phyloP scores from a whole-genome alignment of 2,329 filamentous ascomycete species.

The Didymella sp. region DNA sequence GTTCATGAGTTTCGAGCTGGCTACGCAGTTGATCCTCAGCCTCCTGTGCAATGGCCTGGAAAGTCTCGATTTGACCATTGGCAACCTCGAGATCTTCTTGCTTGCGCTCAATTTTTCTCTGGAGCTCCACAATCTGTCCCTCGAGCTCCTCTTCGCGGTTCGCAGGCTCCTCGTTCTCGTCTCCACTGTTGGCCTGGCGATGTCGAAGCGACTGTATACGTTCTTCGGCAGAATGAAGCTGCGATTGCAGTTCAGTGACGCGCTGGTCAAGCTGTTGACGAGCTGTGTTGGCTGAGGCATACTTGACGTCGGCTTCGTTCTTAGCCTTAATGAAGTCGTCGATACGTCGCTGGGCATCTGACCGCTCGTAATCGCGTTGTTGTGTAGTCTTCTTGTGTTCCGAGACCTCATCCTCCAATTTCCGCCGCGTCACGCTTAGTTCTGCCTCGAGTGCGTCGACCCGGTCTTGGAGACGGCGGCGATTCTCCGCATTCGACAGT shows the following conservation, averaged over 20 bases:
- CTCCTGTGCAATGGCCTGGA: conserved; percentile 84
- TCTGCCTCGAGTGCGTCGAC: conserved; percentile 83
- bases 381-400: conserved; percentile 82
- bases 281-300: conserved; percentile 83
- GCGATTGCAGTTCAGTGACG: conserved; percentile 86
- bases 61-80: conserved; percentile 82
- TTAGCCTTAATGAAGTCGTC: conserved; percentile 87
- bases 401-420: conserved; percentile 81
- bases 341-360: conserved; percentile 87
- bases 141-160: conserved; percentile 79
- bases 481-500: conserved; percentile 78
- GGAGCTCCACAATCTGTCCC: conserved; percentile 83
- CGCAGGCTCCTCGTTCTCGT: conserved; percentile 63
- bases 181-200: conserved; percentile 62
- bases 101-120: conserved; percentile 82
- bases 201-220: conserved; percentile 81
- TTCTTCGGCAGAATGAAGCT: conserved; percentile 88
- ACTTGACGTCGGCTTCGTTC: conserved; percentile 81
- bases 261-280: conserved; percentile 87
- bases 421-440: conserved; percentile 78
- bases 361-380: conserved; percentile 87
- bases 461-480: conserved; percentile 78
- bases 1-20: conserved; percentile 77
- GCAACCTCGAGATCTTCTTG: conserved; percentile 81
- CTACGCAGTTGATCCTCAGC: conserved; percentile 87